A percentile compares a stretch with the other conserved stretches of the same genome.
Conservation (phyloP, 2,329 filamentous ascomycete species). For the Xylaria sp. region DNA sequence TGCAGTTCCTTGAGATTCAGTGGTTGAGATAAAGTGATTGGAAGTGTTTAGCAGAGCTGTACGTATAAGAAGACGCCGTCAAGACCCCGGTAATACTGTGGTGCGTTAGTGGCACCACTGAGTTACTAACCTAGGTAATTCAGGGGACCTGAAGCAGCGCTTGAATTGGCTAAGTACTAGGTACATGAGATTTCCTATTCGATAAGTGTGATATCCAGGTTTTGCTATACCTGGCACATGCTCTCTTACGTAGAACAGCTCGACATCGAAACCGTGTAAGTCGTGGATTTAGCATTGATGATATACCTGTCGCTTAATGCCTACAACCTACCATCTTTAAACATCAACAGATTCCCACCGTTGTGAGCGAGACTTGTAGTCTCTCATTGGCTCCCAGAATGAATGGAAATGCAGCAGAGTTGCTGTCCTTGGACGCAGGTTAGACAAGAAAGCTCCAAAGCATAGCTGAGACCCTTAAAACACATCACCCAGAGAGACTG, state of each 20-base stretch:
- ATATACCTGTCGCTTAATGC: neutral
- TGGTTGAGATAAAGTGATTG: too few relatives aligned
- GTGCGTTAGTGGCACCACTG: neutral
- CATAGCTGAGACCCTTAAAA: neutral
- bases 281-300: neutral
- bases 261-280: neutral
- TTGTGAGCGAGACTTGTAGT: neutral
- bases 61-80: too few relatives aligned
- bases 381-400: conserved; percentile 38
- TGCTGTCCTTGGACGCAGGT: conserved; percentile 53
- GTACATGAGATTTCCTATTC: neutral
- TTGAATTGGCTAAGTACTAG: neutral
- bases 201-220: neutral
- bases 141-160: too few relatives aligned
- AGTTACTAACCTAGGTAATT: too few relatives aligned
- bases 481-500: conserved; percentile 24
- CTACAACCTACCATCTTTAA: neutral
- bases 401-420: conserved; percentile 48
- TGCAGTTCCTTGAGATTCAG: too few relatives aligned
- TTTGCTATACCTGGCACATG: neutral
- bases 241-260: neutral
- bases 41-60: too few relatives aligned
- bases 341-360: neutral
- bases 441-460: conserved; percentile 31
- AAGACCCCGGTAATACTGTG: too few relatives aligned